Percentiles rank a stretch among this genome's conserved stretches.
phyloP scores from a whole-genome alignment of 257 asterid species.

The Phtheirospermum japonicum region DNA sequence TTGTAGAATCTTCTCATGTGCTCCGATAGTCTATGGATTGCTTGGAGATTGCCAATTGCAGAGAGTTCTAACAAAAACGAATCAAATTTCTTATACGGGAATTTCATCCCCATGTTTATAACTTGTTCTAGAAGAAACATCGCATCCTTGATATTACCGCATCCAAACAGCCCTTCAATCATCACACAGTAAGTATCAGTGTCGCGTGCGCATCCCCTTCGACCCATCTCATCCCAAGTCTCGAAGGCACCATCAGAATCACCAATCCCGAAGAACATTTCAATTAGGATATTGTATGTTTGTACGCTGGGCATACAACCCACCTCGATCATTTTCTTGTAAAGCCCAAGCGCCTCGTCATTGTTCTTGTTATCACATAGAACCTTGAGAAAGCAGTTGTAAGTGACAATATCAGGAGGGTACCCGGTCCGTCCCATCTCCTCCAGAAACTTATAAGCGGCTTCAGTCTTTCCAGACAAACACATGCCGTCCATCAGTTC shows the following conservation, averaged over 20 bases:
- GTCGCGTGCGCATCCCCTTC: conserved; percentile 58
- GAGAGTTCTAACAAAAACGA: conserved; percentile 67
- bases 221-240: conserved; percentile 80
- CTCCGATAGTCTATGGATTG: conserved; percentile 75
- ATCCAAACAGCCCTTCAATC: conserved; percentile 87
- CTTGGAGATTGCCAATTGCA: conserved; percentile 60
- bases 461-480: conserved; percentile 61
- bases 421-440: conserved; percentile 80
- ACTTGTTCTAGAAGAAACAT: conserved; percentile 65
- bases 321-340: conserved; percentile 55
- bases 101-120: conserved; percentile 54
- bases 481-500: conserved; percentile 82
- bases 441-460: conserved; percentile 72
- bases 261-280: conserved; percentile 59
- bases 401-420: conserved; percentile 91
- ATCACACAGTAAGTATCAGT: conserved; percentile 72
- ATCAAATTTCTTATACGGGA: conserved; percentile 74
- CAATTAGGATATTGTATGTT: conserved; percentile 74
- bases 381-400: conserved; percentile 85
- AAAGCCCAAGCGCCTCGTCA: conserved; percentile 59
- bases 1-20: conserved; percentile 84
- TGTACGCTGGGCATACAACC: conserved; percentile 85
- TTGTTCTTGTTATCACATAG: conserved; percentile 66
- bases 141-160: conserved; percentile 54
- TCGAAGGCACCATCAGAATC: conserved; percentile 73